Evolutionary conservation across 768 basidiomycete genomes (phyloP), one percentile per base, ranked within the genome.

Genomic region (Dacryopinax spathularia): DNA sequence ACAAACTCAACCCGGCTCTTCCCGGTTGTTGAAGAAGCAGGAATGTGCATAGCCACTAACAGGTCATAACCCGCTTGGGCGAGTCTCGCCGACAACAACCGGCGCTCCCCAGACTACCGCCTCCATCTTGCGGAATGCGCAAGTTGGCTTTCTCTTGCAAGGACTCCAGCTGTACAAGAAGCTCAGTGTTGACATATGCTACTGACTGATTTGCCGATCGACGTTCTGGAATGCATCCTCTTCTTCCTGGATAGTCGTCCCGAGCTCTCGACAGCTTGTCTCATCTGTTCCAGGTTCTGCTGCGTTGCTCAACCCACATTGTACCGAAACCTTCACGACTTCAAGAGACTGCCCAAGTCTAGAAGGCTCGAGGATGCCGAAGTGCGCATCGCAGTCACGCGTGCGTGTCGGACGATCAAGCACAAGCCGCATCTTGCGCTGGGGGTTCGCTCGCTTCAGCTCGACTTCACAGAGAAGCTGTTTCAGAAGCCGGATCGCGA

Each of bases 401-500:
- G 48, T 2, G 48, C 48, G 5, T 56, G 48, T 20, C 25, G 48
- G 48, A 56, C 48, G 48, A 22, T 56, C 29, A 22, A 56, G 48
- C 31, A 27, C 48, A 13, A 56, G 48, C 48, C 48, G 48, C 48
- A 56, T 15, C 48, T 56, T 15, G 48, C 48, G 7, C 25, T 56
- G 15, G 48, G 48, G 3, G 48, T 56, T 27, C 48, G 48, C 7
- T 25, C 48, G 13, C 48, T 56, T 18, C 48, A 56, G 25, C 48
- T 56, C 25, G 48, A 56, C 48, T 56, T 56, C 18, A 56, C 48
- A 29, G 48, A 56, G 29, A 56, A 56, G 48, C 48, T 56, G 48
- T 56, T 56, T 29, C 48, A 56, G 48, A 56, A 56, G 18, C 48
- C 48, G 9, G 48, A 56, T 56, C 48, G 48, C 9, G 48, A 56